Evolutionary conservation across 768 basidiomycete genomes (phyloP).

Genomic region (Suillus discolor): DNA sequence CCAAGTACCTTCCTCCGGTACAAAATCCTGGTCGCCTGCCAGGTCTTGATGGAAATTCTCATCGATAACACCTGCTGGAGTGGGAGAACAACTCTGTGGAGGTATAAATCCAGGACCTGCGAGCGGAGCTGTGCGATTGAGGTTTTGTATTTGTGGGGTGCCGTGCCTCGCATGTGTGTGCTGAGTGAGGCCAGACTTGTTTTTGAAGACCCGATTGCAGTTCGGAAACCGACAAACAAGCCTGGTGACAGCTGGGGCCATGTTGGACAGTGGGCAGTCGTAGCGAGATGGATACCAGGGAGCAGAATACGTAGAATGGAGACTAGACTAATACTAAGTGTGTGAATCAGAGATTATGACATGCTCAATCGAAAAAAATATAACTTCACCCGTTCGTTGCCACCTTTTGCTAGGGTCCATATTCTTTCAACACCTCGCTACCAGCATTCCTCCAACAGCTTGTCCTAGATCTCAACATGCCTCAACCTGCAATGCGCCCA

Average conservation of each 20-base stretch:
- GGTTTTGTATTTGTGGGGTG: neutral
- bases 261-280: neutral
- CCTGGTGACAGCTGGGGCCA: neutral
- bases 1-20: constrained; percentile 4
- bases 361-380: neutral
- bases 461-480: neutral
- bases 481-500: neutral
- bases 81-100: neutral
- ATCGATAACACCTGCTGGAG: neutral
- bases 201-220: constrained; percentile 2
- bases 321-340: neutral
- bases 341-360: neutral
- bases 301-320: neutral
- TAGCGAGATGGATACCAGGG: neutral
- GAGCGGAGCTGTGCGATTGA: neutral
- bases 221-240: neutral
- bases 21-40: neutral
- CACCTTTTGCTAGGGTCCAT: neutral
- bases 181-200: constrained; percentile 4
- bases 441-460: neutral
- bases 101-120: neutral
- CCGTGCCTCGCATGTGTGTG: neutral
- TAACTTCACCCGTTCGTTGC: neutral
- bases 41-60: neutral
- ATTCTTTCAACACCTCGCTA: neutral